Base-by-base conservation (phyloP, 768 basidiomycete species). In the Suillus lakei region DNA sequence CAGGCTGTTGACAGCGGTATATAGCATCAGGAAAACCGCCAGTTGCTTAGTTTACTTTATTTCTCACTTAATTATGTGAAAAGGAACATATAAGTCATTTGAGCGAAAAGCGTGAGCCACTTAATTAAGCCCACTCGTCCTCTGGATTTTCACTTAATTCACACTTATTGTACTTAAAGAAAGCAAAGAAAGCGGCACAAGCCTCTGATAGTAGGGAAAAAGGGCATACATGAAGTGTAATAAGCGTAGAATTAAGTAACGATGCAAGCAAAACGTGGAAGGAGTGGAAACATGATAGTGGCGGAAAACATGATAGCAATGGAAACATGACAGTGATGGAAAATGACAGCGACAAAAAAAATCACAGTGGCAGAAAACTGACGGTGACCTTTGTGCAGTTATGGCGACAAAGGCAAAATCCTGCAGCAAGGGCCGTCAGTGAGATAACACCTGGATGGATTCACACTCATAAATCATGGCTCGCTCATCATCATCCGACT, bases 1-100 rank as follows among this genome's bases (percentile, higher is more conserved):
- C n/a, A n/a, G n/a, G n/a, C n/a, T n/a, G n/a, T n/a, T n/a, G n/a
- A n/a, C n/a, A n/a, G n/a, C n/a, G n/a, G n/a, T n/a, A n/a, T n/a
- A 39, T 32, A 32, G 41, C 39, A 39, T 39, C 39, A 39, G 39
- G 39, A 39, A 39, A 39, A 39, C 39, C 2, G 15, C 39, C 5
- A 15, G 39, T 39, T 13, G 15, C 39, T 39, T 39, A 15, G 15
- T 81, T 81, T 88, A 98, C 89, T 79, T 95, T 98, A 32, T 43
- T 43, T 0, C 1, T 48, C 28, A 21, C 51, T 21, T 53, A 32
- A 32, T 54, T 32, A 30, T 4, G 2, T 6, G 32, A 54, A 32
- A 54, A 32, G 53, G 10, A 12, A 10, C 18, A 1, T 2, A 50
- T 32, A 21, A 53, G 30, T 32, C 4, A 1, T 1, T n/a, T 10